Percentiles rank a stretch among this genome's conserved stretches.
These are phyloP conservation scores for Allium fistulosum DNA, from an alignment of 106 monocot species.

Conservation along the genomic window DNA sequence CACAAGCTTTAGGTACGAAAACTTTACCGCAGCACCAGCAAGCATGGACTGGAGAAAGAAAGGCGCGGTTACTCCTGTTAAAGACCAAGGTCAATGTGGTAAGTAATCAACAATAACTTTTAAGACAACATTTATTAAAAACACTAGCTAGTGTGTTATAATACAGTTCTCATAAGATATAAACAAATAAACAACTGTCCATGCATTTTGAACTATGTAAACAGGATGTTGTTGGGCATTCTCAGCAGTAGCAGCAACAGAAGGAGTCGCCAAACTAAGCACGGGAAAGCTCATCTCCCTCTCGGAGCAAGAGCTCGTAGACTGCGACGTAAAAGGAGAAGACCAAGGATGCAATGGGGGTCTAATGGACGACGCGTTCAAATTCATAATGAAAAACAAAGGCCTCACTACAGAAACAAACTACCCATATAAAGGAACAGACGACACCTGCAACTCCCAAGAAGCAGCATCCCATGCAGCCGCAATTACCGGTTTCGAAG, in stretches of 20 bases:
- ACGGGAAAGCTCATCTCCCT: too few species aligned
- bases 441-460: neutral
- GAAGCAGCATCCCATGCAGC: neutral
- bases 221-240: slow-evolving; percentile 4
- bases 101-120: neutral
- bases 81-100: neutral
- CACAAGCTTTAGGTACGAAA: neutral
- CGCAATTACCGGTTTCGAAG: neutral
- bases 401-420: neutral
- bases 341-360: slow-evolving; percentile 4
- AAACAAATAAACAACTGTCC: too few species aligned
- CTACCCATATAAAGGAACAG: neutral
- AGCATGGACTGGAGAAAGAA: neutral
- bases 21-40: neutral
- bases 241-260: neutral
- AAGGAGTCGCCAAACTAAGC: too few species aligned
- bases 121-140: too few species aligned
- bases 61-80: neutral
- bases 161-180: too few species aligned
- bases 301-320: too few species aligned
- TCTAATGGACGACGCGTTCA: neutral
- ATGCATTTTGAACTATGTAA: too few species aligned
- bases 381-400: neutral
- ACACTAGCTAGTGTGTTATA: too few species aligned
- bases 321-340: neutral